Base-by-base conservation (phyloP, 148 eudicot genomes). In the Hydrangea macrophylla region DNA sequence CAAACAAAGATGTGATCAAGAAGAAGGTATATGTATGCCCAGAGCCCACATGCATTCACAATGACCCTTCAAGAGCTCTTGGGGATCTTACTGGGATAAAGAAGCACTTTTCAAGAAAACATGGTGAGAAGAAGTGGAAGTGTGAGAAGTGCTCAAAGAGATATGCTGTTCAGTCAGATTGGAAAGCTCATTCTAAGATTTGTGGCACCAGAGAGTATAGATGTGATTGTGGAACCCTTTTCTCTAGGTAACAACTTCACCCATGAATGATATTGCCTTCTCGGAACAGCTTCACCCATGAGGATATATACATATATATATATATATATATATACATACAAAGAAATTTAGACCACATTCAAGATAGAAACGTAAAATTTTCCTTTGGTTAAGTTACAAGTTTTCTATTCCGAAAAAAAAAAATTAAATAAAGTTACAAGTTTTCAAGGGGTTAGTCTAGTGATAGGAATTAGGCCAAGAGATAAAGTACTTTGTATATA, bases 141-240 rank as follows among this genome's bases (percentile, higher is more conserved):
- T 88, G 92, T 39, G 90, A 88, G 10, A 88, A 88, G 66, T 88
- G 93, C 67, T 85, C 88, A 0, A 88, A 88, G 76, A 76, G 85
- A 9, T 88, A 89, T 57, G 95, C 95, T 3, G 95, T 89, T 79
- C 88, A 79, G 50, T 89, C 95, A 0, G 95, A 89, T 64, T 89
- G 95, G 95, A 89, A 89, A 62, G 90, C 95, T 73, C 94, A 88
- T 13, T 88, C 90, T 69, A 88, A 86, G 79, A 84, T 86, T 55
- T 88, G 94, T 78, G 94, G 94, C 53, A 88, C 94, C 26, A 74
- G 89, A 22, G 92, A 88, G 74, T 88, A 88, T 74, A 71, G 81
- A 71, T 88, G 92, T 70, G 90, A 88, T 65, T 85, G 89, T 69
- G 92, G 92, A 40, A 88, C 92, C 58, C 80, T 88, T 61, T 85